Evolutionary conservation across 805 yeast genomes (phyloP).

Genomic region (Yamadazyma takamatsuzukensis): DNA sequence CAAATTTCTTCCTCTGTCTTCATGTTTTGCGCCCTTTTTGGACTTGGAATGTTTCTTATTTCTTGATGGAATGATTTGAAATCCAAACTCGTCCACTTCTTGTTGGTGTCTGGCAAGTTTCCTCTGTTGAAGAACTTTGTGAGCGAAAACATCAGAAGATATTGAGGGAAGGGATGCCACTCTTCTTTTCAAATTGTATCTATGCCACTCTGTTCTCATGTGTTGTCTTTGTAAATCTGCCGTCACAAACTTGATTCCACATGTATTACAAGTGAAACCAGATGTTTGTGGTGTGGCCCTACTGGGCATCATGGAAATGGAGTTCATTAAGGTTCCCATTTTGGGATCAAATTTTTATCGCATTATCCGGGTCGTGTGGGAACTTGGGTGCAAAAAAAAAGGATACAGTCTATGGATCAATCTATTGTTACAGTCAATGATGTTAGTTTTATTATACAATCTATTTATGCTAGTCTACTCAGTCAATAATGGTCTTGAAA

Average conservation of each 20-base stretch:
- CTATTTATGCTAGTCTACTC: too few species aligned
- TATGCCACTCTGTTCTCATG: slow-evolving; percentile 46
- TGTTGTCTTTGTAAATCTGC: slow-evolving; percentile 39
- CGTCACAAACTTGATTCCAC: slow-evolving; percentile 34
- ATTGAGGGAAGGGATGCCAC: slow-evolving; percentile 65
- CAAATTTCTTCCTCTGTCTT: neutral
- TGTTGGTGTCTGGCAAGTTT: slow-evolving; percentile 16
- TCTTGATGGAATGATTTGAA: slow-evolving; percentile 28
- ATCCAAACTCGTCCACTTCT: slow-evolving; percentile 55
- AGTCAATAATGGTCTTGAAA: too few species aligned
- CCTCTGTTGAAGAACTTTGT: slow-evolving; percentile 49
- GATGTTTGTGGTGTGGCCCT: slow-evolving; percentile 22
- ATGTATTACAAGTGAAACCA: slow-evolving; percentile 37
- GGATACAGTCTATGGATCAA: neutral
- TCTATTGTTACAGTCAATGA: neutral
- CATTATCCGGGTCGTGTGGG: too few species aligned
- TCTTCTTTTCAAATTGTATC: slow-evolving; percentile 42
- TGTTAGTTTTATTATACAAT: too few species aligned
- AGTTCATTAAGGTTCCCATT: too few species aligned
- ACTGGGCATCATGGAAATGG: slow-evolving; percentile 16
- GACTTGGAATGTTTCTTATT: too few species aligned
- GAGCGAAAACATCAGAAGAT: slow-evolving; percentile 63
- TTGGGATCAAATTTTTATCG: too few species aligned
- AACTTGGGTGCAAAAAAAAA: neutral
- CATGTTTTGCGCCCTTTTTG: slow-evolving; percentile 1